Evolutionary conservation across 352 stramenopile species (phyloP), one percentile per base, ranked within the genome.

Genomic region (Pythium aquatile): DNA sequence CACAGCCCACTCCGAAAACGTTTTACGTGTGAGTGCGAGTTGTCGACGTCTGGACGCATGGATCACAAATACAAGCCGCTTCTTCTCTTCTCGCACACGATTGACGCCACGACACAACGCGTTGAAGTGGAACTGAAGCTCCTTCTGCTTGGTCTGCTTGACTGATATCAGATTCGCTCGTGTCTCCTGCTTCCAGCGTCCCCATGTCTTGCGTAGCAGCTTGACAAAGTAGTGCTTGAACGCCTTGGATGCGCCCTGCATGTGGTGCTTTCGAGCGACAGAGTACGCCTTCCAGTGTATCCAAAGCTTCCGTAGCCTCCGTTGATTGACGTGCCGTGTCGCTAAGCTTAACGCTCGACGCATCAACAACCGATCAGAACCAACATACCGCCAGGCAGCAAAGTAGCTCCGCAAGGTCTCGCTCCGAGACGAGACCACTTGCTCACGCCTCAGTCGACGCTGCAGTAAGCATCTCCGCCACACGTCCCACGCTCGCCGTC

Each of bases 211-310:
- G 0, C 83, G 81, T 29, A 92, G 42, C 13, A 94, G 63, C 55
- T 88, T 88, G 13, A 82, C 73, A 46, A 88, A 89, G 40, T 87
- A 91, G 64, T 95, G 85, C 40, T 91, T 93, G 14, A 87, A 58
- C 9, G 83, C 80, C 61, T 95, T 95, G 1, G 77, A 82, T 0
- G 74, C 88, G 5, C 81, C 75, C 57, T 91, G 87, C 4, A 78
- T 69, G 65, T 93, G 87, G 32, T 90, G 88, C 29, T 75, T 70
- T 44, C 74, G 84, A 13, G 70, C 69, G 30, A 81, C 85, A 3
- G 83, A 86, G 56, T 91, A 95, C 20, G 82, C 83, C 47, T 90
- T 92, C 87, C 87, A 95, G 47, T 90, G 69, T 48, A 78, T 62
- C 87, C 87, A 95, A 6, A 92, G 54, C 33, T 91, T 92, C 7